Base-by-base conservation (phyloP, 2,329 filamentous ascomycete genomes). In the Aspergillus chevalieri region DNA sequence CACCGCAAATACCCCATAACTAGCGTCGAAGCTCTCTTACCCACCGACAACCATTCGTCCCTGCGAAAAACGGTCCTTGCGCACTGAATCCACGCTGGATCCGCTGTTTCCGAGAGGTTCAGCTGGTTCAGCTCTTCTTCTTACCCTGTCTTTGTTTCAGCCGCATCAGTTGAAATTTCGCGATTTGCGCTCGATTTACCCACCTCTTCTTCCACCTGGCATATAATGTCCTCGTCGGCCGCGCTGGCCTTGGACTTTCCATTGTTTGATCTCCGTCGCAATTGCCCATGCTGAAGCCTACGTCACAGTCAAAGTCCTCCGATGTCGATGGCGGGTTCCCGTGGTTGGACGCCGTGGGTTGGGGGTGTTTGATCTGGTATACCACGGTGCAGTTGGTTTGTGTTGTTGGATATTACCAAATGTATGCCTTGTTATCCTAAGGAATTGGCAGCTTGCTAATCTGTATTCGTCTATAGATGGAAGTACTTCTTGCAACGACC, bases 361-460 rank as follows among this genome's bases (percentile, higher is more conserved):
- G 76, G 67, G 60, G 69, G 42, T 65, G 65, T 55, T 65, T 83
- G 56, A 69, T 76, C 54, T 84, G 80, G 80, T 83, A 79, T 58
- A 54, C 74, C 44, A 68, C 74, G 48, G 79, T 85, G 50, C 71
- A 75, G 56, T 55, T 72, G 21, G 80, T 86, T 36, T 81, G 78
- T 61, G 66, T 69, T 39, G 73, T 85, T 59, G 83, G 83, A 46
- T 78, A 80, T 62, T 66, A 72, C 47, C 80, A 83, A 64, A 71
- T 85, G 82, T 84, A 73, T 59, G 72, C 58, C 17, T 15, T 41
- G 33, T 44, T 33, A 46, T 30, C 14, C 36, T 22, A 44, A 6
- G 52, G 36, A 45, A 30, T 52, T 39, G 43, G 39, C 38, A 30
- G 21, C 44, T 22, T 28, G 17, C 12, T 39, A 42, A 21, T 30